phyloP scores from a whole-genome alignment of 2,329 filamentous ascomycete genomes.

The Scedosporium boydii region DNA sequence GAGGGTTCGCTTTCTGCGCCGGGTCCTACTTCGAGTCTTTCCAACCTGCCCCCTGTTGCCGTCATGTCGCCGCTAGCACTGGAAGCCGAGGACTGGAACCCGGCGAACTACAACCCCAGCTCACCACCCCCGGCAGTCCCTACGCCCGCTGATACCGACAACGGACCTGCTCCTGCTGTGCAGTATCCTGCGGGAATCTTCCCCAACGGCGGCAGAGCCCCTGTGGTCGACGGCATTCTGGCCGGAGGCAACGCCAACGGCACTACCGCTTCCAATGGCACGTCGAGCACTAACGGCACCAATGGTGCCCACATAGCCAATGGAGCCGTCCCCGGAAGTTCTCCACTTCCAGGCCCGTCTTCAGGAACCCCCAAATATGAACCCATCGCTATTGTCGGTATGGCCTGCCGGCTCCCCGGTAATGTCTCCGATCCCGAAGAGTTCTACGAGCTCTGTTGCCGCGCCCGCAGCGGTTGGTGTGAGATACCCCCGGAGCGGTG shows the following conservation, averaged over 20 bases:
- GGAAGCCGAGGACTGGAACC: neutral
- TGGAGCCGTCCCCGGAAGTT: neutral
- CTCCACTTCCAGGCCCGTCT: neutral
- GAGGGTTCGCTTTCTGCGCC: neutral
- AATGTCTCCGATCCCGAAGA: constrained; percentile 29
- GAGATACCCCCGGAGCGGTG: constrained; percentile 35
- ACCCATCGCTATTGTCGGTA: constrained; percentile 37
- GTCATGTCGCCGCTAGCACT: neutral
- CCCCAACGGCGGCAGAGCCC: neutral
- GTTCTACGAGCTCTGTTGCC: constrained; percentile 30
- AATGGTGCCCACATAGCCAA: neutral
- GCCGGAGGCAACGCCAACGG: neutral
- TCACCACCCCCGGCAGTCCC: neutral
- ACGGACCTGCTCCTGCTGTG: neutral
- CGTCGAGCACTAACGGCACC: neutral
- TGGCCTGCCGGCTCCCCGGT: constrained; percentile 36
- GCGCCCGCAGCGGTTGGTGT: constrained; percentile 21
- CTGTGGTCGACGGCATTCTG: neutral
- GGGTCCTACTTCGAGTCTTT: neutral
- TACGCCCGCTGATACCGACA: neutral
- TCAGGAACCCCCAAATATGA: neutral
- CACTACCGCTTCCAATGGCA: neutral
- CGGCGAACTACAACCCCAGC: neutral
- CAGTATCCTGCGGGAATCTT: neutral
- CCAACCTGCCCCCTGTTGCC: neutral